Evolutionary conservation across 2,329 filamentous ascomycete genomes (phyloP), one percentile per base, ranked within the genome.

Genomic region (Allantophomopsis lycopodina): DNA sequence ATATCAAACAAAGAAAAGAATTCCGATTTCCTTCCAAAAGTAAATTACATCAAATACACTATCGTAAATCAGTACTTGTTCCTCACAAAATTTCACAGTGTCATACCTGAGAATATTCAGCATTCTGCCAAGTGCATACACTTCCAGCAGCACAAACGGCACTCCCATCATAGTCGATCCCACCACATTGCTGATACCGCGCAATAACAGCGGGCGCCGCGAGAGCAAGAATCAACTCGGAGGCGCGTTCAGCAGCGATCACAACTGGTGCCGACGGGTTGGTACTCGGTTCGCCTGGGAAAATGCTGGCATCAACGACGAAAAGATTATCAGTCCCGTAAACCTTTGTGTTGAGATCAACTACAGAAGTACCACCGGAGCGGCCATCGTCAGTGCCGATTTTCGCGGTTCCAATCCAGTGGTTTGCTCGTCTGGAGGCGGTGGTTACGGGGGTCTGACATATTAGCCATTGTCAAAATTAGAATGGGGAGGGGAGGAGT

Each of bases 291-390:
- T 82, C 71, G 45, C 79, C 79, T 0, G 79, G 78, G 60, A 82
- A 79, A 50, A 83, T 76, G 44, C 70, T 72, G 1, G 72, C 78
- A 49, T 83, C 78, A 4, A 83, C 73, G 12, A 82, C 71, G 50
- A 76, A 80, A 35, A 81, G 61, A 57, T 82, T 81, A 49, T 80
- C 73, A 0, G 72, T 81, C 31, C 76, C 77, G 50, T 73, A 81
- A 5, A 82, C 74, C 57, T 70, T 73, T 41, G 74, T 71, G 56
- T 81, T 63, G 10, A 65, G 54, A 47, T 81, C 77, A 1, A 81
- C 76, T 2, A 82, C 77, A 1, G 73, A 62, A 6, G 62, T 66
- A 13, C 76, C 74, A 36, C 60, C 60, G 37, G 57, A 46, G 7
- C 69, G 66, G 13, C 71, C 72, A 36, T 73, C 68, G 41, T 73